Percentiles rank a stretch among this genome's conserved stretches.
phyloP scores from a whole-genome alignment of 306 rosid species.

The Acacia crassicarpa region DNA sequence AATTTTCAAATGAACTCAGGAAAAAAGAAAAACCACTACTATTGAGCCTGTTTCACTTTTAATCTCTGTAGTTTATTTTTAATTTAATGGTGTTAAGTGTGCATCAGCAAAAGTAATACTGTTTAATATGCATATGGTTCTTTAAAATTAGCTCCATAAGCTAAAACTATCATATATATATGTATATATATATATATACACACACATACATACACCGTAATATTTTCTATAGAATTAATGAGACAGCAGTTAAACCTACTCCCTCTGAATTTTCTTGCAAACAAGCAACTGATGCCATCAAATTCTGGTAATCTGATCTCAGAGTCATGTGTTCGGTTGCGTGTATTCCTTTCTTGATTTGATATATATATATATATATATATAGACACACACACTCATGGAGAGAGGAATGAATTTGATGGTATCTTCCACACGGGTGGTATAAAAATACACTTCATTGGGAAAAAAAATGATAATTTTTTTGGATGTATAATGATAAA shows the following conservation, averaged over 20 bases:
- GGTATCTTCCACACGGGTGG: constrained; percentile 5
- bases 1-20: not conserved
- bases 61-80: too few relatives aligned
- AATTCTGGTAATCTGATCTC: constrained; percentile 33
- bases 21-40: too few relatives aligned
- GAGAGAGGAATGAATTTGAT: not conserved
- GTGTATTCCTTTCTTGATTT: constrained; percentile 36
- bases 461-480: not conserved
- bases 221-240: not conserved
- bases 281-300: constrained; percentile 34
- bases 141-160: too few relatives aligned
- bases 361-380: not conserved
- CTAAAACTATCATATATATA: too few relatives aligned
- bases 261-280: constrained; percentile 21
- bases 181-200: too few relatives aligned
- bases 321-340: constrained; percentile 39
- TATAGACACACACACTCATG: too few relatives aligned
- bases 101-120: too few relatives aligned
- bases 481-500: not conserved
- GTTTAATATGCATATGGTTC: too few relatives aligned
- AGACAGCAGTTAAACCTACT: constrained; percentile 18
- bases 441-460: not conserved
- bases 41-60: not conserved
- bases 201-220: too few relatives aligned
- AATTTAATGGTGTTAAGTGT: too few relatives aligned